Percentiles rank a stretch among this genome's conserved stretches.
Conservation (phyloP, 176 grass and related monocot species). For the bread wheat (Triticum aestivum) region IWGSC_CS_RefSeq_v2.1 NC_057806.1:286594301-286594800, state of each 20-base stretch:
- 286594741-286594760: not conserved
- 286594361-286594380: not conserved
- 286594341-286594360: not conserved
- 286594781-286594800: not conserved
- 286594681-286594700: not conserved
- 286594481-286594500: not conserved
- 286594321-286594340: not conserved
- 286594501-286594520: not conserved
- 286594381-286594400: not conserved
- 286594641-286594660: conserved; percentile 57
- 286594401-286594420: not conserved
- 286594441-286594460: not conserved
- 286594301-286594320: not conserved
- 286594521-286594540: not conserved
- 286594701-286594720: not conserved
- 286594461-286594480: not conserved
- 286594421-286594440: not conserved
- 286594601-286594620: conserved; percentile 6
- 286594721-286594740: not conserved
- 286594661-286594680: conserved; percentile 49
- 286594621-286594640: conserved; percentile 53
- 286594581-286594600: conserved; percentile 11
- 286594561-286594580: not conserved
- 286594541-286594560: not conserved
- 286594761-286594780: not conserved